Conservation (phyloP, 1,284 basidiomycete species). For the Sporisorium exsertum region DNA sequence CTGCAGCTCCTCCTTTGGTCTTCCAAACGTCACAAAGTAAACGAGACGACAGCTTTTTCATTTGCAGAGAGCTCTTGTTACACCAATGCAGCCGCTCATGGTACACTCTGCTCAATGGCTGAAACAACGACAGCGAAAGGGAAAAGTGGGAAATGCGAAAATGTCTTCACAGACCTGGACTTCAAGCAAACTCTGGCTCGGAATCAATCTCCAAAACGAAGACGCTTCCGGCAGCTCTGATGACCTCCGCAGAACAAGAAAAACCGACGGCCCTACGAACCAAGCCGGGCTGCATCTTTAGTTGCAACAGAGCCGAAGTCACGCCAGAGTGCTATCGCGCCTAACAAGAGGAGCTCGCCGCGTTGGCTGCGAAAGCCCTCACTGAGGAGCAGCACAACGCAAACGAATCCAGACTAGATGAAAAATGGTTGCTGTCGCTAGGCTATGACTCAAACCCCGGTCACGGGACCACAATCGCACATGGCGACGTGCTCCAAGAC, state of each 20-base stretch:
- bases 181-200: conserved; percentile 26
- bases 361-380: conserved; percentile 9
- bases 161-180: conserved; percentile 50
- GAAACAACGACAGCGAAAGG: background rate
- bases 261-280: conserved; percentile 16
- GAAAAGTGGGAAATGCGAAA: background rate
- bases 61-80: background rate
- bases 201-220: conserved; percentile 2
- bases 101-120: background rate
- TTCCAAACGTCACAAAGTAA: background rate
- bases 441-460: conserved; percentile 61
- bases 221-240: conserved; percentile 15
- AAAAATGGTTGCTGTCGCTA: conserved; percentile 46
- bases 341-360: conserved; percentile 24
- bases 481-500: conserved; percentile 39
- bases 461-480: conserved; percentile 34
- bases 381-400: conserved; percentile 11
- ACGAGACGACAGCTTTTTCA: background rate
- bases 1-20: background rate
- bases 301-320: conserved; percentile 27
- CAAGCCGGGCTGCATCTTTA: conserved; percentile 42
- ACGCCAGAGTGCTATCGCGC: conserved; percentile 31
- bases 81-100: no score
- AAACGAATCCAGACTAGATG: conserved; percentile 40
- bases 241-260: conserved; percentile 34